phyloP scores from a whole-genome alignment of 169 alveolate species.

The Eimeria zaria region DNA sequence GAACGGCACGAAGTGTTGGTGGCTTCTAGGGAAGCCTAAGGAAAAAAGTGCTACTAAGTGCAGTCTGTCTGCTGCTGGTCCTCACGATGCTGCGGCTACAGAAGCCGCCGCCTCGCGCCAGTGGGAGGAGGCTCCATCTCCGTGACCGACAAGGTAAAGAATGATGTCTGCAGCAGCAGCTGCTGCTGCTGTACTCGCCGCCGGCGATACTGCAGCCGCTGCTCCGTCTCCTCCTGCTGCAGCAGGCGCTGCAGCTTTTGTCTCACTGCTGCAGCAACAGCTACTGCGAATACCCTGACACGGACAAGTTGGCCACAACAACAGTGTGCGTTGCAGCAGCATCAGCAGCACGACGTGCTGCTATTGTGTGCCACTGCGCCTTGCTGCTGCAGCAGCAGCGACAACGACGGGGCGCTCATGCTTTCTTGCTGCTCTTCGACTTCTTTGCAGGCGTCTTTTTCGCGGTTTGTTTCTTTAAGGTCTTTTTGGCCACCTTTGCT shows the following conservation, averaged over 20 bases:
- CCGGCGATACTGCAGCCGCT: conserved; percentile 72
- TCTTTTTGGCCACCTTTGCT: conserved; percentile 25
- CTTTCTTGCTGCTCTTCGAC: conserved; percentile 72
- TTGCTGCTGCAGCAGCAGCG: conserved; percentile 52
- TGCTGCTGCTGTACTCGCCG: conserved; percentile 72
- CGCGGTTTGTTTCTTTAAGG: conserved; percentile 25
- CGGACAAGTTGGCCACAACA: conserved; percentile 50
- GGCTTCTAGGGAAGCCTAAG: conserved; percentile 83
- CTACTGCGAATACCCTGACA: conserved; percentile 62
- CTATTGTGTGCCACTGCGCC: conserved; percentile 30
- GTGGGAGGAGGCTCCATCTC: background rate
- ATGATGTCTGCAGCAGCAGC: conserved; percentile 47
- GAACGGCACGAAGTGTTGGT: conserved; percentile 19
- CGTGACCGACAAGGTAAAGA: conserved; percentile 3
- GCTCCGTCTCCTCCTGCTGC: conserved; percentile 61
- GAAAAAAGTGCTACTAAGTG: conserved; percentile 63
- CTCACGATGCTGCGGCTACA: conserved; percentile 36
- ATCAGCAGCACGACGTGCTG: conserved; percentile 80
- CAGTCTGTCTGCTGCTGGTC: conserved; percentile 62
- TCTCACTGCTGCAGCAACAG: conserved; percentile 61
- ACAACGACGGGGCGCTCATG: conserved; percentile 47
- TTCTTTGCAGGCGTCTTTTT: conserved; percentile 68
- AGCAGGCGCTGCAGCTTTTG: conserved; percentile 26
- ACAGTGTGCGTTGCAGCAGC: conserved; percentile 60
- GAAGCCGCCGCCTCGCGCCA: conserved; percentile 44